Evolutionary conservation across 495 filamentous ascomycete species (phyloP).

Genomic region (Penicillium lagena): DNA sequence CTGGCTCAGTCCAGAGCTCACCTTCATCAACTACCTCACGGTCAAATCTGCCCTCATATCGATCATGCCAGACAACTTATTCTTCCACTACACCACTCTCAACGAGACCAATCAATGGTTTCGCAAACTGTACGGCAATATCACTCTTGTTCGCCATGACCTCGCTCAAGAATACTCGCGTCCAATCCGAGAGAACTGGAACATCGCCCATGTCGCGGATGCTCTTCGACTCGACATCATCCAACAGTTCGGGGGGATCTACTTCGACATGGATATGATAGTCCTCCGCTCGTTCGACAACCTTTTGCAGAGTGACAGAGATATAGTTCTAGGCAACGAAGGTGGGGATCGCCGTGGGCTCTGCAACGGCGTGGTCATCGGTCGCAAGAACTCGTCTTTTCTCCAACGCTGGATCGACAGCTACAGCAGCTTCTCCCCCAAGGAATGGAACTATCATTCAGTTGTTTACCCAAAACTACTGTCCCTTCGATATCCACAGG

Average conservation of each 20-base stretch:
- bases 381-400: conserved; percentile 33
- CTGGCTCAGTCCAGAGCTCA: conserved; percentile 31
- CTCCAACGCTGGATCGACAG: conserved; percentile 34
- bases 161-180: conserved; percentile 18
- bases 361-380: conserved; percentile 40
- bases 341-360: conserved; percentile 40
- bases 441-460: conserved; percentile 42
- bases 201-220: conserved; percentile 38
- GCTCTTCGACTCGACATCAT: conserved; percentile 36
- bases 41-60: conserved; percentile 36
- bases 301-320: conserved; percentile 11
- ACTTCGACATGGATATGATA: conserved; percentile 17
- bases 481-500: conserved; percentile 25
- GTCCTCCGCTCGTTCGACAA: conserved; percentile 6
- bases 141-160: conserved; percentile 36
- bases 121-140: conserved; percentile 23
- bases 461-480: conserved; percentile 35
- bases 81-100: conserved; percentile 41
- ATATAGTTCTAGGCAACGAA: conserved; percentile 38
- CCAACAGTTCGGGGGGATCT: conserved; percentile 36
- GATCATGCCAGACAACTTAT: conserved; percentile 31
- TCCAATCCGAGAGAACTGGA: conserved; percentile 24
- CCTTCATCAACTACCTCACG: conserved; percentile 40
- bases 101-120: conserved; percentile 38
- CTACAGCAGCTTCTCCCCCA: conserved; percentile 29